phyloP scores from a whole-genome alignment of 2,329 filamentous ascomycete species.

The Aureobasidium uvarum region DNA sequence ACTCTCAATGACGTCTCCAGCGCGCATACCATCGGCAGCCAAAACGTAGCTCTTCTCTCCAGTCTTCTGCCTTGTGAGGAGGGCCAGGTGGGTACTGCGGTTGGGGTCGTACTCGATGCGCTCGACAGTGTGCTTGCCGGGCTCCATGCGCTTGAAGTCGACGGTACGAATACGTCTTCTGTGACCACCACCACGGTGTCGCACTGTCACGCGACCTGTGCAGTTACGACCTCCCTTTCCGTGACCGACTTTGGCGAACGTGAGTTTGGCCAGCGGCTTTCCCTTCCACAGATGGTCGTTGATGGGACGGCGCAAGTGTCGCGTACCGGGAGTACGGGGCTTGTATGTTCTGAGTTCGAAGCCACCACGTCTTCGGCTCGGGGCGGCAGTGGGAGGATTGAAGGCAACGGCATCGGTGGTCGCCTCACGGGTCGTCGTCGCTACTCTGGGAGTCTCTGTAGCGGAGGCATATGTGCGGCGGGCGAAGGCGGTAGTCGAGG shows the following conservation, averaged over 20 bases:
- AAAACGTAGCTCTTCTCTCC: conserved; percentile 84
- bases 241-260: conserved; percentile 88
- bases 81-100: conserved; percentile 87
- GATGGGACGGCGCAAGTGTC: conserved; percentile 86
- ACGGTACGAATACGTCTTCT: conserved; percentile 90
- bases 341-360: conserved; percentile 77
- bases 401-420: conserved; percentile 40
- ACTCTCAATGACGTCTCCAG: conserved; percentile 88
- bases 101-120: conserved; percentile 96
- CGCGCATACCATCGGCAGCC: conserved; percentile 89
- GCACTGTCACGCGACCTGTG: conserved; percentile 77
- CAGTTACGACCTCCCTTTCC: conserved; percentile 91
- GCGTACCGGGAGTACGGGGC: conserved; percentile 85
- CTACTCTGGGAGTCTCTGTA: conserved; percentile 36
- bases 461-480: conserved; percentile 55
- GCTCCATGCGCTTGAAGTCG: conserved; percentile 76
- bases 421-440: conserved; percentile 30
- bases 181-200: conserved; percentile 87
- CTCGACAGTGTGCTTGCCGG: conserved; percentile 84
- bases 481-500: conserved; percentile 36
- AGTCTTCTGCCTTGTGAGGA: conserved; percentile 72
- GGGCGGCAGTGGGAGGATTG: conserved; percentile 45
- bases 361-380: conserved; percentile 39
- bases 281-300: conserved; percentile 98
- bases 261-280: conserved; percentile 75